Conservation (phyloP, 768 basidiomycete genomes). For the Tulasnella sp. region DNA sequence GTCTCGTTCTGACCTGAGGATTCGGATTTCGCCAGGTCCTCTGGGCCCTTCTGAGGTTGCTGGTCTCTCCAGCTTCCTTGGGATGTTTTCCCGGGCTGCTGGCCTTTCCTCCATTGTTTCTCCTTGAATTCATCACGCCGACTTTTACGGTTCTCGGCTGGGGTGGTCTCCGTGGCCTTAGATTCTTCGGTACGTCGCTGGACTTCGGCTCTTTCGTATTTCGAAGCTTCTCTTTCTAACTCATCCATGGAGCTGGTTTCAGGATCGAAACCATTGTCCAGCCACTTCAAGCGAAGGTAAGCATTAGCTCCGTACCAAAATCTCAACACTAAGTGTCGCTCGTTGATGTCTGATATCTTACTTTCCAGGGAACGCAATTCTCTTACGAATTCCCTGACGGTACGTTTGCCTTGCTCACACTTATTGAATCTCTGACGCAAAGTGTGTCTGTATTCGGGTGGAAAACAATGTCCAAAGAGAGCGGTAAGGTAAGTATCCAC, state of each 20-base stretch:
- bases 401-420: background rate
- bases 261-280: background rate
- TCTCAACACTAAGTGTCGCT: background rate
- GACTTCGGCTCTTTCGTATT: background rate
- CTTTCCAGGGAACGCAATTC: background rate
- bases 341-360: background rate
- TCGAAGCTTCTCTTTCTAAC: background rate
- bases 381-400: background rate
- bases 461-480: background rate
- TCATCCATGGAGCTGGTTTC: background rate
- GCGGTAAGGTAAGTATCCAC: background rate
- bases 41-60: too few relatives aligned
- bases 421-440: background rate
- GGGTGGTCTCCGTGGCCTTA: too few relatives aligned
- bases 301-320: background rate
- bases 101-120: too few relatives aligned
- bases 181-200: background rate
- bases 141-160: too few relatives aligned
- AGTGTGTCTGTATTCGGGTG: background rate
- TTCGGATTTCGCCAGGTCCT: background rate
- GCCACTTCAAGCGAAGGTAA: background rate
- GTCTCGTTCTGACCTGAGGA: background rate
- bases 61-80: too few relatives aligned
- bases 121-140: too few relatives aligned
- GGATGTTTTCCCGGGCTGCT: too few relatives aligned